A percentile compares a stretch with the other conserved stretches of the same genome.
These are phyloP conservation scores for Thuidium tamariscinum DNA, from an alignment of 225 moss, liverwort and hornwort species.

Conservation along the genomic window DNA sequence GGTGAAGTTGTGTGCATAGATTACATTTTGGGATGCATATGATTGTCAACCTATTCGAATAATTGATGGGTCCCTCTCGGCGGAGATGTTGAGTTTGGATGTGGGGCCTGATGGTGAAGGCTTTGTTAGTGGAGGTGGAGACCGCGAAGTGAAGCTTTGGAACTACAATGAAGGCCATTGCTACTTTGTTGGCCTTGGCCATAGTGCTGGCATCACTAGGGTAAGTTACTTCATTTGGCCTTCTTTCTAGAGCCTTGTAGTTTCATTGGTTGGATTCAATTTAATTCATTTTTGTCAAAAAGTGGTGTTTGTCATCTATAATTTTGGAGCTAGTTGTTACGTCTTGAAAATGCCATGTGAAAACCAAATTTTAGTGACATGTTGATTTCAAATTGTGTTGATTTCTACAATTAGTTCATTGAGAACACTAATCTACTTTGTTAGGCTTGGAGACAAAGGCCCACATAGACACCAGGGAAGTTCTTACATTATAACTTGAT, in stretches of 20 bases:
- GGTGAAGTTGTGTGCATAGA: constrained; percentile 10
- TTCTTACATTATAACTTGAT: not conserved
- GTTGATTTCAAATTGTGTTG: not conserved
- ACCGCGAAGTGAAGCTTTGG: constrained; percentile 88
- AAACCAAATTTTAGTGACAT: not conserved
- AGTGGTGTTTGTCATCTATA: no score
- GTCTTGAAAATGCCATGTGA: not conserved
- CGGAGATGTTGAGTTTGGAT: constrained; percentile 72
- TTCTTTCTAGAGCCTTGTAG: not conserved
- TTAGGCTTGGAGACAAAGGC: not conserved
- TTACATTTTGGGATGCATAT: constrained; percentile 96
- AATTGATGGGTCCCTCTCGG: constrained; percentile 66
- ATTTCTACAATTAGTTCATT: not conserved
- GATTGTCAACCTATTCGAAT: constrained; percentile 90
- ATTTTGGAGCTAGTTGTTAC: no score
- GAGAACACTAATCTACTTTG: not conserved
- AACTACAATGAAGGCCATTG: constrained; percentile 96
- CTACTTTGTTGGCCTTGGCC: constrained; percentile 87
- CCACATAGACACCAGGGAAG: not conserved
- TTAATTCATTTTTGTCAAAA: not conserved
- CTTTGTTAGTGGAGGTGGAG: constrained; percentile 72
- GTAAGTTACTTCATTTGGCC: not conserved
- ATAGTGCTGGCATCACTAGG: constrained; percentile 76
- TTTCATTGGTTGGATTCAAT: rapidly evolving
- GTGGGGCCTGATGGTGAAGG: constrained; percentile 56